These are phyloP conservation scores for Bipolaris gigantea DNA, from an alignment of 2,329 filamentous ascomycete species.

Conservation along the genomic window DNA sequence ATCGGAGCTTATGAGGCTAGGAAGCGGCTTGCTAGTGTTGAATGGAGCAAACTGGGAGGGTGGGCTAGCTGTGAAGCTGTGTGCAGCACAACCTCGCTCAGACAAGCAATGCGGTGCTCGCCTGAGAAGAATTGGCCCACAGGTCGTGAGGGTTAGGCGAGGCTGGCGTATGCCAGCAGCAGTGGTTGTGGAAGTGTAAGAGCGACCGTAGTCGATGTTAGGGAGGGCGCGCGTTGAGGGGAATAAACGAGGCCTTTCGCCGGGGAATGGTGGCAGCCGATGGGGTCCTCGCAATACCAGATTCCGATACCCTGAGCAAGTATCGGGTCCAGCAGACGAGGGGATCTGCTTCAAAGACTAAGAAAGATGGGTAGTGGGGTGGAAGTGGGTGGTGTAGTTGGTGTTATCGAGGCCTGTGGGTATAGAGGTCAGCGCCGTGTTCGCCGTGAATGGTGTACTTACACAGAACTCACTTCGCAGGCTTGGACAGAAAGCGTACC, in stretches of 20 bases:
- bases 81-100: slow-evolving; percentile 97
- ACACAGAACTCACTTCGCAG: slow-evolving; percentile 73
- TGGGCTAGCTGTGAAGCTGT: slow-evolving; percentile 22
- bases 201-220: slow-evolving; percentile 79
- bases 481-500: slow-evolving; percentile 90
- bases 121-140: slow-evolving; percentile 98
- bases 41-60: slow-evolving; percentile 12
- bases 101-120: slow-evolving; percentile 94
- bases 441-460: not conserved
- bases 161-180: slow-evolving; percentile 89
- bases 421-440: slow-evolving; percentile 16
- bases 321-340: slow-evolving; percentile 86
- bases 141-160: slow-evolving; percentile 56
- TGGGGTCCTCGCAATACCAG: slow-evolving; percentile 65
- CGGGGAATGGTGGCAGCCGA: slow-evolving; percentile 82
- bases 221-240: slow-evolving; percentile 83
- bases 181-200: slow-evolving; percentile 50
- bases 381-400: slow-evolving; percentile 43
- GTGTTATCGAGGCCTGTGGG: slow-evolving; percentile 68
- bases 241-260: slow-evolving; percentile 78
- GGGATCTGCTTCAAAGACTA: slow-evolving; percentile 57
- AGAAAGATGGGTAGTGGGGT: slow-evolving; percentile 29
- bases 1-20: slow-evolving; percentile 11
- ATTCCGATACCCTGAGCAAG: slow-evolving; percentile 80
- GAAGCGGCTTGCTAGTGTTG: slow-evolving; percentile 15